Evolutionary conservation across 75 land plant species (phyloP), one percentile per base, ranked within the genome.

Genomic region (Gnetum montanum): DNA sequence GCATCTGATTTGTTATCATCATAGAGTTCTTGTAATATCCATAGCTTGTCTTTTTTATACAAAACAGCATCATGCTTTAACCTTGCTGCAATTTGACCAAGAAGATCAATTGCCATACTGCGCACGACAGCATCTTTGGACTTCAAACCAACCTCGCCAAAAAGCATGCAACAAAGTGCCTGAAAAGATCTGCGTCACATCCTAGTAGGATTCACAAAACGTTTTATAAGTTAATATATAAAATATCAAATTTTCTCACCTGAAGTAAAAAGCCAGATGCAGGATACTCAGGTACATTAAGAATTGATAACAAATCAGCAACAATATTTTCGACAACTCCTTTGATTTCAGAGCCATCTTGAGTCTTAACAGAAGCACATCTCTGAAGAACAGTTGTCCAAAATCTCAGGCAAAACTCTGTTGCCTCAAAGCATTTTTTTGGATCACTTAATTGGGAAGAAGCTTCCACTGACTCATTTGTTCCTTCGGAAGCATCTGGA

Each of bases 251-350:
- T 46, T 12, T 3, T 29, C 13, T 23, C 58, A 95, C 99, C 93
- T 95, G 89, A 7, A 95, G 74, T 26, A 86, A 62, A 56, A 76
- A 68, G 59, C 83, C 86, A 41, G 99, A 77, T 25, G 93, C 92
- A 54, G 99, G 99, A 71, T 83, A 95, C 62, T 95, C 99, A 11
- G 99, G 99, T 43, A 93, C 61, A 66, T 90, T 95, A 29, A 90
- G 61, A 26, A 89, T 90, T 28, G 83, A 69, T 40, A 95, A 63
- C 37, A 95, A 54, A 81, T 95, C 99, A 25, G 55, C 52, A 31
- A 95, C 82, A 55, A 95, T 58, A 54, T 90, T 95, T 45, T 95
- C 99, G 62, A 95, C 71, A 16, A 81, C 69, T 13, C 45, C 62
- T 70, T 85, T 95, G 46, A 78, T 49, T 49, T 95, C 99, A 45